Conservation (phyloP, 129 eudicot genomes). For the Tagetes patula region DNA sequence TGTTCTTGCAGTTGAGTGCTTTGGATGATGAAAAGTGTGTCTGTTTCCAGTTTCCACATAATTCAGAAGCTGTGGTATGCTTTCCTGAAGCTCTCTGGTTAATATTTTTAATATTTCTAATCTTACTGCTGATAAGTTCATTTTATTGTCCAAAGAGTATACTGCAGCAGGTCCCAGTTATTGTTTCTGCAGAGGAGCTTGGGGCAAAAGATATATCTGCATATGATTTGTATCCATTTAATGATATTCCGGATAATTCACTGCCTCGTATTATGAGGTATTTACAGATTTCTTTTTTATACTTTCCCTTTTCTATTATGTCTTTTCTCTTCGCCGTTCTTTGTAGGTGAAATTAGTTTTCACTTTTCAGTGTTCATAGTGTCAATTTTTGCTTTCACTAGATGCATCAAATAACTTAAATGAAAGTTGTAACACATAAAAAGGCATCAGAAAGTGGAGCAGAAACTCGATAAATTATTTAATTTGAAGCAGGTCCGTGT, state of each 20-base stretch:
- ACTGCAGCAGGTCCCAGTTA: conserved; percentile 59
- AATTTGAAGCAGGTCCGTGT: background rate
- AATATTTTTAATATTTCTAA: background rate
- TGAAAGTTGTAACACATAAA: background rate
- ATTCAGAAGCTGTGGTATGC: conserved; percentile 59
- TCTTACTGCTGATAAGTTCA: conserved; percentile 17
- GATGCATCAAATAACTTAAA: background rate
- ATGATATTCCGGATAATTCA: conserved; percentile 54
- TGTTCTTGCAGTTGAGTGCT: conserved; percentile 52
- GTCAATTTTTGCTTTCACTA: conserved; percentile 1
- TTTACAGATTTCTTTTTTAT: background rate
- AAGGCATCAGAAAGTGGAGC: conserved; percentile 3
- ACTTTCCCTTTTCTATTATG: conserved; percentile 7
- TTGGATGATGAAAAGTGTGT: conserved; percentile 56
- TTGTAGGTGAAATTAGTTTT: background rate
- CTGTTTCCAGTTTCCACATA: conserved; percentile 54
- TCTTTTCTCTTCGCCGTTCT: conserved; percentile 10
- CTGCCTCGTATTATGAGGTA: conserved; percentile 68
- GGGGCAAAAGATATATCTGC: conserved; percentile 70
- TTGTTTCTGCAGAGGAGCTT: conserved; percentile 67
- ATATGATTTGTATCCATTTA: conserved; percentile 58
- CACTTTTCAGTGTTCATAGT: background rate
- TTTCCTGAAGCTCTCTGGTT: conserved; percentile 10
- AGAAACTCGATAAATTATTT: background rate
- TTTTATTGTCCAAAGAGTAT: conserved; percentile 38